phyloP scores from a whole-genome alignment of 805 yeast species.

The Suhomyces pyralidae region DNA sequence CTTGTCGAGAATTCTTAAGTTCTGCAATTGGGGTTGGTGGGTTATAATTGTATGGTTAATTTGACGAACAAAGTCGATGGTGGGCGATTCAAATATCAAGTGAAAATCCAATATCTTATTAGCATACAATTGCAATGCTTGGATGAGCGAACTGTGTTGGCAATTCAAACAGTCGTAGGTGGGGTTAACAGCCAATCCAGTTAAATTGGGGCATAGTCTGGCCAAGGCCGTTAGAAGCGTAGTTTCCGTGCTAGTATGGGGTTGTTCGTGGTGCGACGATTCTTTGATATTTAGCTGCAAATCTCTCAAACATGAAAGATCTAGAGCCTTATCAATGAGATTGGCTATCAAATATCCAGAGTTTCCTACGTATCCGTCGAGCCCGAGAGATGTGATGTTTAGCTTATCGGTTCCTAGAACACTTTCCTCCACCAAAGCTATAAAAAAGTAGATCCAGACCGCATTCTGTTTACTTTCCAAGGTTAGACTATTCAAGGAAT shows the following conservation, averaged over 20 bases:
- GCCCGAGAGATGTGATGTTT: conserved; percentile 10
- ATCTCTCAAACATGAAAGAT: conserved; percentile 11
- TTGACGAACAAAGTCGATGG: conserved; percentile 5
- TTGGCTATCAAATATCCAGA: conserved; percentile 10
- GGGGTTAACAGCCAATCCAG: conserved; percentile 12
- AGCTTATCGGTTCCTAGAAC: conserved; percentile 1
- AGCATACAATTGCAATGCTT: conserved; percentile 4
- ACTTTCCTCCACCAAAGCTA: conserved; percentile 2
- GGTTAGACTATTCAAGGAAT: conserved; percentile 8
- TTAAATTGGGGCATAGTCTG: conserved; percentile 8
- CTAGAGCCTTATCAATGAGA: conserved; percentile 11
- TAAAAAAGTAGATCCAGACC: conserved; percentile 21
- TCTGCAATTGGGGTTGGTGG: conserved; percentile 11
- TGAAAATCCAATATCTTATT: conserved; percentile 10
- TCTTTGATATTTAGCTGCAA: conserved; percentile 19
- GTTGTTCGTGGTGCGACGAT: conserved; percentile 14
- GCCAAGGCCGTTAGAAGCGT: conserved; percentile 13
- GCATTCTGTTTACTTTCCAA: conserved; percentile 8
- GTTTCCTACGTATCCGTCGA: conserved; percentile 23
- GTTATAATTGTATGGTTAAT: conserved; percentile 7
- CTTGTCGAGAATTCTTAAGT: conserved; percentile 15
- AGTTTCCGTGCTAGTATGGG: conserved; percentile 12
- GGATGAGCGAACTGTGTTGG: conserved; percentile 10
- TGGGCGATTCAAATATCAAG: conserved; percentile 14
- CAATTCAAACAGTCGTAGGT: conserved; percentile 21